phyloP scores from a whole-genome alignment of 2,329 filamentous ascomycete species.

The Neobulgaria alba region DNA sequence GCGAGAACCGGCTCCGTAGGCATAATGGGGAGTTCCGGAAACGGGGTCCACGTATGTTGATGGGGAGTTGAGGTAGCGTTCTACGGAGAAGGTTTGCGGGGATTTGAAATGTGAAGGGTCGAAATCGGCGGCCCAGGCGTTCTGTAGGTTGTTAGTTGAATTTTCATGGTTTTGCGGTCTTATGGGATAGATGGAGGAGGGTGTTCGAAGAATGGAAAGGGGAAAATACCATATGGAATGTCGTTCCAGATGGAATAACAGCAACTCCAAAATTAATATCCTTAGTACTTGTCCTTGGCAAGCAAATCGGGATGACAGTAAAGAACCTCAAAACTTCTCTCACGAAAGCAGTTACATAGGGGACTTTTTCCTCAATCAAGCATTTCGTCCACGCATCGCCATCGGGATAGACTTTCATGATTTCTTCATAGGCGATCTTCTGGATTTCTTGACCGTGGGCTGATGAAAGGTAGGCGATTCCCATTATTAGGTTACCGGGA shows the following conservation, averaged over 20 bases:
- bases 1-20: slow-evolving; percentile 52
- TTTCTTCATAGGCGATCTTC: slow-evolving; percentile 58
- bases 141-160: slow-evolving; percentile 35
- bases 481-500: slow-evolving; percentile 71
- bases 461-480: slow-evolving; percentile 66
- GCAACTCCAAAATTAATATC: slow-evolving; percentile 61
- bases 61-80: slow-evolving; percentile 61
- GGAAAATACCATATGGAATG: slow-evolving; percentile 61
- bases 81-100: slow-evolving; percentile 56
- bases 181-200: not conserved
- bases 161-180: too few relatives aligned
- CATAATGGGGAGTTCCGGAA: slow-evolving; percentile 54
- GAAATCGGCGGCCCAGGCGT: slow-evolving; percentile 67
- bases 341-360: slow-evolving; percentile 68
- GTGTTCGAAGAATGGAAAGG: not conserved
- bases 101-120: slow-evolving; percentile 59
- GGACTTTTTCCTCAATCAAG: slow-evolving; percentile 63
- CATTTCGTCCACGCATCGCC: slow-evolving; percentile 71
- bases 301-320: slow-evolving; percentile 70
- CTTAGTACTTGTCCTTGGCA: slow-evolving; percentile 64
- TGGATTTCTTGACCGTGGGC: slow-evolving; percentile 62
- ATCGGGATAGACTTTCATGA: slow-evolving; percentile 61
- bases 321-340: slow-evolving; percentile 74
- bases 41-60: slow-evolving; percentile 34
- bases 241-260: slow-evolving; percentile 64